Conservation (phyloP, 1,284 basidiomycete genomes). For the Trichosporon inkin region DNA sequence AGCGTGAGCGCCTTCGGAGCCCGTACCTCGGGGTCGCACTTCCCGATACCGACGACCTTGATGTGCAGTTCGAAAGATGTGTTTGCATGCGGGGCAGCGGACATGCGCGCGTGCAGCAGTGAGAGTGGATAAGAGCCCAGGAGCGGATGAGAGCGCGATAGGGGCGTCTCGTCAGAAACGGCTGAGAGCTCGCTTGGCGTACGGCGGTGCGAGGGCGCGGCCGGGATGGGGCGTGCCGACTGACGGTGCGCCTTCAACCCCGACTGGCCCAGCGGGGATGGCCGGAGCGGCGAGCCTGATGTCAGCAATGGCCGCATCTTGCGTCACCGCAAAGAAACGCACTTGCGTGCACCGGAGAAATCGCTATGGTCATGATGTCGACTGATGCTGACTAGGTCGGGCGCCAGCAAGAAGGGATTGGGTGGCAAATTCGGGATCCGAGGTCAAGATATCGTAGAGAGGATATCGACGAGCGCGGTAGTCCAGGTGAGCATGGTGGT, state of each 20-base stretch:
- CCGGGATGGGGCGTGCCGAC: background rate
- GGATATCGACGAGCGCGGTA: too few relatives aligned
- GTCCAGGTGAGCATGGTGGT: too few relatives aligned
- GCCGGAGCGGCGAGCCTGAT: background rate
- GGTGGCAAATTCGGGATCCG: too few relatives aligned
- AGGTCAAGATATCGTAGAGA: too few relatives aligned
- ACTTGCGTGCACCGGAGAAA: too few relatives aligned
- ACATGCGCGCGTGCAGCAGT: slow-evolving; percentile 44
- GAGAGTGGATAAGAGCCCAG: slow-evolving; percentile 44
- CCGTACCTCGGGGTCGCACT: slow-evolving; percentile 31
- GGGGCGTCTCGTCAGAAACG: slow-evolving; percentile 17
- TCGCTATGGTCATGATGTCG: too few relatives aligned
- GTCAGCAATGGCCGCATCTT: background rate
- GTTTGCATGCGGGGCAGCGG: slow-evolving; percentile 30
- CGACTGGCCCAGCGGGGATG: background rate
- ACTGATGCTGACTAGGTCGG: too few relatives aligned
- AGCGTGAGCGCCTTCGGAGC: slow-evolving; percentile 35
- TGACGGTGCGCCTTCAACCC: background rate
- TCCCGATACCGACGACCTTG: slow-evolving; percentile 16
- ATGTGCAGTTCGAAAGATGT: slow-evolving; percentile 29
- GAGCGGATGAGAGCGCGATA: slow-evolving; percentile 43
- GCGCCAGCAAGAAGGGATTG: too few relatives aligned
- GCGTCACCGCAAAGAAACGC: too few relatives aligned
- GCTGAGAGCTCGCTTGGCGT: background rate
- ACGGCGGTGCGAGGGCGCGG: background rate